phyloP scores from a whole-genome alignment of 176 grass and related monocot genomes.

The Zoysia japonica region DNA sequence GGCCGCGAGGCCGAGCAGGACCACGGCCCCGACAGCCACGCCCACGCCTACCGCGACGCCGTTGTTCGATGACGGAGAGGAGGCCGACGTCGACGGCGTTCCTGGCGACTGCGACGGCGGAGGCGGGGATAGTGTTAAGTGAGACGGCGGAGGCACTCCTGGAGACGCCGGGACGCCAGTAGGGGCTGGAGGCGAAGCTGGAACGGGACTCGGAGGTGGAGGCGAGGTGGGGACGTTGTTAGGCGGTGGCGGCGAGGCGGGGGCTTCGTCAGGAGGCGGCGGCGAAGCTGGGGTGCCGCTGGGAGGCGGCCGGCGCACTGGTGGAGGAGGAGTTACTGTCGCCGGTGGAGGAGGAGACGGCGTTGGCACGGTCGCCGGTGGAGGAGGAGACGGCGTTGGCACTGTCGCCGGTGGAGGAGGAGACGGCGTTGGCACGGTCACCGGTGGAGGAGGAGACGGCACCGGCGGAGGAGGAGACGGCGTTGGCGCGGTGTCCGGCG shows the following conservation, averaged over 20 bases:
- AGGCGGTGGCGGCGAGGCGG: constrained; percentile 27
- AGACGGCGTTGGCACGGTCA: not conserved
- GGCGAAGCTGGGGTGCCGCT: not conserved
- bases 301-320: constrained; percentile 15
- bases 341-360: not conserved
- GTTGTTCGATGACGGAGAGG: not conserved
- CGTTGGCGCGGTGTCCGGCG: not conserved
- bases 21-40: constrained; percentile 38
- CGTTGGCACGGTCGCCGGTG: not conserved
- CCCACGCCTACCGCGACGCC: constrained; percentile 36
- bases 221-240: not conserved
- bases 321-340: constrained; percentile 1
- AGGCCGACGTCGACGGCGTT: constrained; percentile 1
- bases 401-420: constrained; percentile 27
- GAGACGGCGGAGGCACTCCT: constrained; percentile 8
- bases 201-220: not conserved
- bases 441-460: constrained; percentile 25
- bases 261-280: not conserved
- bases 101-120: constrained; percentile 31
- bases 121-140: not conserved
- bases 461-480: not conserved
- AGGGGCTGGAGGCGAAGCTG: not conserved
- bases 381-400: constrained; percentile 28
- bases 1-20: constrained; percentile 42
- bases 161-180: not conserved